phyloP scores from a whole-genome alignment of 2,329 filamentous ascomycete genomes.

The Cladophialophora chaetospira region DNA sequence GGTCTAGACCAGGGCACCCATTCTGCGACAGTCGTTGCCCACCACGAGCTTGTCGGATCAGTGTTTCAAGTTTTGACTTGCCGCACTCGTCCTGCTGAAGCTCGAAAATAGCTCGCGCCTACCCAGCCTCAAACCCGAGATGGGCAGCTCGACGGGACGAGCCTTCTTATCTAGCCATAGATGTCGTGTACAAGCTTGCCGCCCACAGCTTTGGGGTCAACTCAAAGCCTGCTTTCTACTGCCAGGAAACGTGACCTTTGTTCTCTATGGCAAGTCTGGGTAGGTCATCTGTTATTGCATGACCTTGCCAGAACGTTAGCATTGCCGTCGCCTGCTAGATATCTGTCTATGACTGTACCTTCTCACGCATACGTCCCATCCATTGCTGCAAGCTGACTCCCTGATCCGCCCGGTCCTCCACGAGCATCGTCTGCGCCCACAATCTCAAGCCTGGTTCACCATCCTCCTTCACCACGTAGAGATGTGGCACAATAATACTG shows the following conservation, averaged over 20 bases:
- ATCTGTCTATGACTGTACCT: conserved; percentile 62
- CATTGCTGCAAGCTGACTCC: conserved; percentile 90
- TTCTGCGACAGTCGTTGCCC: conserved; percentile 14
- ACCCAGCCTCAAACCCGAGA: conserved; percentile 3
- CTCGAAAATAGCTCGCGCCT: conserved; percentile 9
- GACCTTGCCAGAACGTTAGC: conserved; percentile 27
- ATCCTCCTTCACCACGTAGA: conserved; percentile 93
- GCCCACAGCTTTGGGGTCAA: conserved; percentile 11
- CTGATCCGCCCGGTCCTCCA: conserved; percentile 94
- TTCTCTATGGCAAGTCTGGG: too few relatives aligned
- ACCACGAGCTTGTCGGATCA: conserved; percentile 25
- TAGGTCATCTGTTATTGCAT: conserved; percentile 23
- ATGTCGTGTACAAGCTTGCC: conserved; percentile 4
- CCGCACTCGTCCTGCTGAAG: conserved; percentile 6
- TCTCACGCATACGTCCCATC: conserved; percentile 89
- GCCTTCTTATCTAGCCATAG: conserved; percentile 12
- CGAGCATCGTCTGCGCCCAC: conserved; percentile 93
- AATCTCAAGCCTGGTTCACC: conserved; percentile 92
- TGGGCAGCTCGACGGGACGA: conserved; percentile 3
- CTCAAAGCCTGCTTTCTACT: not conserved
- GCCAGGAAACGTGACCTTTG: not conserved
- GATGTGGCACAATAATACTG: conserved; percentile 86
- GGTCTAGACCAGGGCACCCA: conserved; percentile 9
- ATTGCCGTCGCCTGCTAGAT: not conserved
- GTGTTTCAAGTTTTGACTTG: conserved; percentile 25